Base-by-base conservation (phyloP, 495 filamentous ascomycete species). In the Friedmanniomyces endolithicus region DNA sequence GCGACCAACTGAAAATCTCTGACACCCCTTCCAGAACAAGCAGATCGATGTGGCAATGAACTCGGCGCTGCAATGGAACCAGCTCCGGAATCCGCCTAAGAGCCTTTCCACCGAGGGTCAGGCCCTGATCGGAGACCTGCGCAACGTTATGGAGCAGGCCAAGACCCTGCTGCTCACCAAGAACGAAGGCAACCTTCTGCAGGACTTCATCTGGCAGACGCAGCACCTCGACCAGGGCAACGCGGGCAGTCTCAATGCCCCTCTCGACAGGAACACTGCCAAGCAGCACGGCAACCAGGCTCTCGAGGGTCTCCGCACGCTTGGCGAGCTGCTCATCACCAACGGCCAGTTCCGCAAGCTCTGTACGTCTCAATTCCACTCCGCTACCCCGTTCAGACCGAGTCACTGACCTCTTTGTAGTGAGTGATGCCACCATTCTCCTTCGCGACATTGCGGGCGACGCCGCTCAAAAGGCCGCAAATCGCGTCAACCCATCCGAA, bases 301-400 rank as follows among this genome's bases (percentile, higher is more conserved):
- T 2, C 71, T 90, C 33, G 84, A 94, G 53, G 92, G 94, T n/a
- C 70, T 98, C 27, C 83, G 86, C 50, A 94, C 86, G 1, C 71
- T 98, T 8, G 92, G 94, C 43, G 90, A 84, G 11, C 77, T 98
- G 45, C 72, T 98, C 57, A 84, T 97, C 66, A 90, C 89, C 56
- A 98, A 98, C 59, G 94, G 92, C 55, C 90, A 96, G 71, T 96
- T 96, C 74, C 79, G 89, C 45, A 96, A 96, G 74, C 79, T 96
- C 20, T 70, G 87, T 92, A 75, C 68, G 87, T 83, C 31, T 27
- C 12, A n/a, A n/a, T n/a, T n/a, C n/a, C n/a, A n/a, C n/a, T n/a
- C 27, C 1, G 33, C 7, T 6, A 11, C n/a, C 23, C 4, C 11
- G 14, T 70, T 75, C 65, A 74, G 50, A 54, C 23, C 0, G 23